These are phyloP conservation scores for Fusarium oxysporum DNA, from an alignment of 2,329 filamentous ascomycete species.

Conservation along the genomic window DNA sequence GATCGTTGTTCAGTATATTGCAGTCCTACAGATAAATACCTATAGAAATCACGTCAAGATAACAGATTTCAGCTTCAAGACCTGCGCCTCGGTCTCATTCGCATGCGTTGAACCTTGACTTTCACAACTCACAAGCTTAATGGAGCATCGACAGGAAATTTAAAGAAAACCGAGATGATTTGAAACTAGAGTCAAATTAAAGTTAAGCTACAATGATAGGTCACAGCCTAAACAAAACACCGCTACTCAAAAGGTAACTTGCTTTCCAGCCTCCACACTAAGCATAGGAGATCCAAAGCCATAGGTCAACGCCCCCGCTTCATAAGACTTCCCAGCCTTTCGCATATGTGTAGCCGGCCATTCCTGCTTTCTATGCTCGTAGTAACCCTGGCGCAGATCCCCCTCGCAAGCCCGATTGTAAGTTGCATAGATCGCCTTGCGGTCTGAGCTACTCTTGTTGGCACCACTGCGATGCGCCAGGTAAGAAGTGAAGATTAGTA, in stretches of 20 bases:
- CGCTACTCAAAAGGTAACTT: neutral
- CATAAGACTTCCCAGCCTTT: neutral
- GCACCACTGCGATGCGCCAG: neutral
- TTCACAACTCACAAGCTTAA: too few relatives aligned
- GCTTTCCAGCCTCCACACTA: neutral
- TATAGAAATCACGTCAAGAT: too few relatives aligned
- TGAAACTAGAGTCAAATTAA: too few relatives aligned
- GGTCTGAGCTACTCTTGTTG: neutral
- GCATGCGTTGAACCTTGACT: too few relatives aligned
- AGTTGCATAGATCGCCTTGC: neutral
- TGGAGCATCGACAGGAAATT: too few relatives aligned
- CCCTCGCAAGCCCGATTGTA: neutral
- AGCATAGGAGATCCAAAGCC: constrained; percentile 4
- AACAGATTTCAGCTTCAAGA: too few relatives aligned
- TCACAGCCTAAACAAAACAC: too few relatives aligned
- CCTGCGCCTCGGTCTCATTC: too few relatives aligned
- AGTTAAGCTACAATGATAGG: too few relatives aligned
- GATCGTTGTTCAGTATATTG: too few relatives aligned
- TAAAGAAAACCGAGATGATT: too few relatives aligned
- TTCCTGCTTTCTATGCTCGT: neutral
- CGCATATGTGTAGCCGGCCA: constrained; percentile 4
- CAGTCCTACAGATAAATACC: too few relatives aligned
- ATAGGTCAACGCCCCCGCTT: neutral
- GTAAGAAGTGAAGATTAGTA: neutral
- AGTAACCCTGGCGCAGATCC: neutral